Conservation (phyloP, 176 grass and related monocot species). For the Eleusine coracana region DNA sequence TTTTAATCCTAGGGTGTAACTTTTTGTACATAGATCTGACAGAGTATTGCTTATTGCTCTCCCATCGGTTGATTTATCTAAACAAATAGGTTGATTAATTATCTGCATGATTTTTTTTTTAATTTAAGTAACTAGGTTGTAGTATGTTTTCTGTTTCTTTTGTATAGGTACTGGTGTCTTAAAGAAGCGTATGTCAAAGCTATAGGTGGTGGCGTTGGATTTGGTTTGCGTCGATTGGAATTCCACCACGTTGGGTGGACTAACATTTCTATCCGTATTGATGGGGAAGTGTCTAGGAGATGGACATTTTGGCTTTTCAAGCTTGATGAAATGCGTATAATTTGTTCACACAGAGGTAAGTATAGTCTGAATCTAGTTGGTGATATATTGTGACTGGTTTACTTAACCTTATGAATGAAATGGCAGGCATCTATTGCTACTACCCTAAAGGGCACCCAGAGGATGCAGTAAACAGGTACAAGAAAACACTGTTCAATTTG, state of each 20-base stretch:
- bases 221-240: slow-evolving; percentile 73
- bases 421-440: slow-evolving; percentile 59
- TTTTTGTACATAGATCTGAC: slow-evolving; percentile 8
- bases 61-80: neutral
- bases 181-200: slow-evolving; percentile 94
- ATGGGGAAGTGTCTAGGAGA: slow-evolving; percentile 55
- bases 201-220: slow-evolving; percentile 65
- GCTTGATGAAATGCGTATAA: slow-evolving; percentile 36
- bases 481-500: slow-evolving; percentile 27
- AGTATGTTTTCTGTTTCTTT: neutral
- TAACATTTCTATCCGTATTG: slow-evolving; percentile 57
- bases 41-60: too few relatives aligned
- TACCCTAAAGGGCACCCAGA: slow-evolving; percentile 51
- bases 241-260: slow-evolving; percentile 67
- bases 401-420: slow-evolving; percentile 7
- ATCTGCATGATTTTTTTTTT: neutral
- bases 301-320: slow-evolving; percentile 58
- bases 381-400: neutral
- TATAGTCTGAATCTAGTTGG: neutral
- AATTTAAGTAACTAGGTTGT: neutral
- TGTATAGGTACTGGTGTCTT: slow-evolving; percentile 78
- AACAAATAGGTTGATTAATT: neutral
- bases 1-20: too few relatives aligned
- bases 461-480: slow-evolving; percentile 53
- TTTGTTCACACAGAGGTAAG: neutral